phyloP scores from a whole-genome alignment of 371 early-diverging fungal genomes.

The Saksenaea vasiformis region DNA sequence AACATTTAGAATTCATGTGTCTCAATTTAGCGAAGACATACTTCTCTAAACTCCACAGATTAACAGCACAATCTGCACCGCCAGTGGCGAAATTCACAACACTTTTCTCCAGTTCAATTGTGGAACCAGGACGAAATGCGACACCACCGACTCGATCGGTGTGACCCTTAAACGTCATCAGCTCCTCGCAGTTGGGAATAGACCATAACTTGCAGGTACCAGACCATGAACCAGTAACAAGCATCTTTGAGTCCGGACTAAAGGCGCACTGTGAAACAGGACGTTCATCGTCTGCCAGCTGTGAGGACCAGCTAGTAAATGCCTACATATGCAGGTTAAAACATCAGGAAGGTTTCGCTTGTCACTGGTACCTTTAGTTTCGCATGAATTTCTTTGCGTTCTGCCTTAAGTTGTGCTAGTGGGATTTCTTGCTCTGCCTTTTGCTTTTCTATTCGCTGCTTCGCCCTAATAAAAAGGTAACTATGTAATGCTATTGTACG shows the following conservation, averaged over 20 bases:
- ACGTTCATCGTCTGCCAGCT: conserved; percentile 86
- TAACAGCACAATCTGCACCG: conserved; percentile 74
- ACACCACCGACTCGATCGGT: conserved; percentile 88
- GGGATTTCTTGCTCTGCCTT: conserved; percentile 70
- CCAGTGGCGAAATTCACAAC: conserved; percentile 83
- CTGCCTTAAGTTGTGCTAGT: conserved; percentile 69
- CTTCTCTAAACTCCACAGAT: conserved; percentile 81
- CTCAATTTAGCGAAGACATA: conserved; percentile 19
- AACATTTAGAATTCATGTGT: background rate
- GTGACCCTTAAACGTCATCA: conserved; percentile 73
- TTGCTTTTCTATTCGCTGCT: conserved; percentile 69
- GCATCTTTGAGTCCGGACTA: conserved; percentile 74
- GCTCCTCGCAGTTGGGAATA: conserved; percentile 69
- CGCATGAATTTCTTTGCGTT: conserved; percentile 78
- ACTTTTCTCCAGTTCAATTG: conserved; percentile 57
- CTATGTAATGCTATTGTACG: background rate
- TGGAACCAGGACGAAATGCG: conserved; percentile 87
- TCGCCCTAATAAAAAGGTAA: conserved; percentile 57
- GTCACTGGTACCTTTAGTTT: conserved; percentile 59
- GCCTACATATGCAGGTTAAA: conserved; percentile 34
- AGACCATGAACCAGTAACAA: conserved; percentile 88
- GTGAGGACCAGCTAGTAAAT: conserved; percentile 78
- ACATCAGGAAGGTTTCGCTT: background rate
- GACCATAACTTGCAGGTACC: conserved; percentile 89
- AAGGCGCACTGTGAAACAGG: conserved; percentile 82